These are phyloP conservation scores for Ophiostoma tasmaniense DNA, from an alignment of 2,329 filamentous ascomycete species.

Conservation along the genomic window DNA sequence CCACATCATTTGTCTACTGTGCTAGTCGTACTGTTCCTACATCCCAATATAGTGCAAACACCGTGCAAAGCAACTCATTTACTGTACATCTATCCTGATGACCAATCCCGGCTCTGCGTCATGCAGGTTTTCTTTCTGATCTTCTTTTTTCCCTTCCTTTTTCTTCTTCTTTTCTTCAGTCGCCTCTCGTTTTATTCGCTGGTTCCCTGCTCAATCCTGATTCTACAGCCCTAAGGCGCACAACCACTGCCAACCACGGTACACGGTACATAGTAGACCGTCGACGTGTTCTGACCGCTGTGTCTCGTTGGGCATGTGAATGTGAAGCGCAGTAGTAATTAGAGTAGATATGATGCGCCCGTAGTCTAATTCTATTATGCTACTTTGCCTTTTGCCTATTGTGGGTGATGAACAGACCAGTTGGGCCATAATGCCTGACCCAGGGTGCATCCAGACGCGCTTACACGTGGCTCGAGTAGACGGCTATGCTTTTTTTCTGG, in stretches of 20 bases:
- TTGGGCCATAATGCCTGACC: not conserved
- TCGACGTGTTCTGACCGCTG: not conserved
- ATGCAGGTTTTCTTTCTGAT: not conserved
- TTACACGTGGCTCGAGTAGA: slow-evolving; percentile 9
- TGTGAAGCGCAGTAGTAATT: not conserved
- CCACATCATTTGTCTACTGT: not conserved
- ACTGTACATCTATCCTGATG: not conserved
- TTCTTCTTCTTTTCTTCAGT: not conserved
- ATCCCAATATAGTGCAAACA: not conserved
- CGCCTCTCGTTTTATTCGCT: not conserved
- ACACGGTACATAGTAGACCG: not conserved
- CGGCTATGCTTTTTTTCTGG: not conserved
- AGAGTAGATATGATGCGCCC: not conserved
- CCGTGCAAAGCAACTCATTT: not conserved
- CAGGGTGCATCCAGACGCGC: not conserved
- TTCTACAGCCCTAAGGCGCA: not conserved
- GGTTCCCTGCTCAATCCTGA: not conserved
- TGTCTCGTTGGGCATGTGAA: not conserved
- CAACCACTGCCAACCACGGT: not conserved
- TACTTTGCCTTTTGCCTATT: not conserved
- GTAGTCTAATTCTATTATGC: not conserved
- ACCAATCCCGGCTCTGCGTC: not conserved
- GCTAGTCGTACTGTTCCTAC: not conserved
- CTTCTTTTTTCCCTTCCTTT: not conserved
- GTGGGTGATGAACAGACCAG: not conserved